Evolutionary conservation across 257 asterid species (phyloP), one percentile per base, ranked within the genome.

Genomic region (Hygrophila difformis): DNA sequence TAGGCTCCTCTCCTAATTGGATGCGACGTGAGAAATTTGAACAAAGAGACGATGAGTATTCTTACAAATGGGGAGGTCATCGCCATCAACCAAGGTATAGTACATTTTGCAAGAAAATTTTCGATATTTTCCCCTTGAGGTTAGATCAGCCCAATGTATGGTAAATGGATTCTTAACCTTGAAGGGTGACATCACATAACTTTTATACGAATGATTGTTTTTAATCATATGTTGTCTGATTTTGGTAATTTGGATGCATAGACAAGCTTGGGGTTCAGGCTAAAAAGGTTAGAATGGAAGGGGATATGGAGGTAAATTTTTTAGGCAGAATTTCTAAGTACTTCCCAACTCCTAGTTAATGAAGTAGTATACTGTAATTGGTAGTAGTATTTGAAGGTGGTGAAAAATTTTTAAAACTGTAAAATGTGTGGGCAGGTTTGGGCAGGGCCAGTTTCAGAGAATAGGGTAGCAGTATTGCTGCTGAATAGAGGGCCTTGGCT

Each of bases 1-100:
- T 61, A 86, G 94, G 93, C 97, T 39, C 95, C 97, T 9, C 94
- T 88, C 28, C 77, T 84, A 39, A 76, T 87, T 15, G 97, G 97
- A 14, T 83, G 93, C 55, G 97, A 87, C 53, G 80, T 87, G 63
- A 80, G 87, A 67, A 78, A 70, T 40, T 37, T 48, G 20, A 53
- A 67, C 6, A 67, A 78, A 38, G 92, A 87, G 7, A 64, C 63
- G 11, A 50, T 66, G 74, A 80, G 68, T 14, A 84, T 87, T 18
- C 69, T 87, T 53, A 55, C 71, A 20, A 87, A 87, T 56, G 50
- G 63, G 55, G 95, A 87, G 57, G 95, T 78, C 44, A 81, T 87
- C 5, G 81, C 75, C 0, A 84, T 87, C 19, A 77, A 87, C 64
- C 95, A 87, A 59, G 97, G 97, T 87, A 55, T n/a, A n/a, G n/a